phyloP scores from a whole-genome alignment of 148 eudicot genomes.

The Spergularia bocconei region DNA sequence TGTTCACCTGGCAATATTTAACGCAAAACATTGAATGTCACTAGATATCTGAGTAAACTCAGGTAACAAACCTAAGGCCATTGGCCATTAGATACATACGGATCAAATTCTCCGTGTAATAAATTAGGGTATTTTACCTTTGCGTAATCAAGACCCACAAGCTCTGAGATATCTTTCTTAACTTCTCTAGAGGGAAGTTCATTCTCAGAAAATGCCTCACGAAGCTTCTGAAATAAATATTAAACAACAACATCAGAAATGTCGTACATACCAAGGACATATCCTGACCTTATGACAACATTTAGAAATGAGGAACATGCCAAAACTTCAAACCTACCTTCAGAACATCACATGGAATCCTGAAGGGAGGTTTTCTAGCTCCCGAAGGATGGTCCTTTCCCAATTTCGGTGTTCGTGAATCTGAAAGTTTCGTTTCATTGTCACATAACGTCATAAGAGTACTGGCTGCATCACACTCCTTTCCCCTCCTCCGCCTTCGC shows the following conservation, averaged over 20 bases:
- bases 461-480: constrained; percentile 70
- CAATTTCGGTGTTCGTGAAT: constrained; percentile 25
- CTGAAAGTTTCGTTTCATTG: constrained; percentile 36
- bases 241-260: constrained; percentile 20
- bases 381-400: constrained; percentile 28
- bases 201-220: constrained; percentile 77
- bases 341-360: constrained; percentile 66
- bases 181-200: constrained; percentile 74
- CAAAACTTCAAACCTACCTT: constrained; percentile 42
- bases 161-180: constrained; percentile 57
- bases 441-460: constrained; percentile 61
- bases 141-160: constrained; percentile 63
- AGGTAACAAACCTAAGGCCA: not conserved
- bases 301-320: not conserved
- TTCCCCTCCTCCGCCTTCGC: constrained; percentile 61
- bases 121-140: constrained; percentile 47
- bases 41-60: not conserved
- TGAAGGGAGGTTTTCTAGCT: constrained; percentile 45
- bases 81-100: not conserved
- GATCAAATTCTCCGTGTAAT: not conserved
- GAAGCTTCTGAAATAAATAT: constrained; percentile 70
- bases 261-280: not conserved
- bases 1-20: constrained; percentile 59
- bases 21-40: not conserved
- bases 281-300: not conserved